These are phyloP conservation scores for Fusarium devonianum DNA, from an alignment of 2,329 filamentous ascomycete genomes.

Conservation along the genomic window DNA sequence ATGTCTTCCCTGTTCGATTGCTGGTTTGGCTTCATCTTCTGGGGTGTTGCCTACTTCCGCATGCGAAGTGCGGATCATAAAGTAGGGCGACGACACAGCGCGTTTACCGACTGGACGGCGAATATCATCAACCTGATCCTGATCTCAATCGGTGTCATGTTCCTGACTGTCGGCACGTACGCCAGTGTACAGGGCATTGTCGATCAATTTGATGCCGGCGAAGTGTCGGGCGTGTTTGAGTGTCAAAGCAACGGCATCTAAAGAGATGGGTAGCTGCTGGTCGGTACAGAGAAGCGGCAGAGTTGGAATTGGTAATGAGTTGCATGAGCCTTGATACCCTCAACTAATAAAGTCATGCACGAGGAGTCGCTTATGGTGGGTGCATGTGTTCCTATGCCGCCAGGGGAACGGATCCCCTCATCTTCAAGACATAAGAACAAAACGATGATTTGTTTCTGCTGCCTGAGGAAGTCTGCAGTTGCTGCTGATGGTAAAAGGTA, in stretches of 20 bases:
- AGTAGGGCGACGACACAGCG: conserved; percentile 60
- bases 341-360: conserved; percentile 1
- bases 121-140: conserved; percentile 75
- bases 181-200: conserved; percentile 77
- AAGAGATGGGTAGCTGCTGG: conserved; percentile 5
- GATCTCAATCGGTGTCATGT: conserved; percentile 79
- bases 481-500: background rate
- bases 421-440: background rate
- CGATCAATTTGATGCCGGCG: conserved; percentile 69
- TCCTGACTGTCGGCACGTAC: conserved; percentile 84
- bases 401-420: background rate
- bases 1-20: conserved; percentile 93
- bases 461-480: background rate
- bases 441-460: background rate
- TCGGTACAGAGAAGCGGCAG: background rate
- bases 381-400: background rate
- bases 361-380: background rate
- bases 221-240: conserved; percentile 75
- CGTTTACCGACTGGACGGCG: conserved; percentile 58
- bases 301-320: conserved; percentile 2
- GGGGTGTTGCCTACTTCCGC: conserved; percentile 80
- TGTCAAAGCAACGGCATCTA: conserved; percentile 74
- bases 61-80: conserved; percentile 72
- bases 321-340: conserved; percentile 15
- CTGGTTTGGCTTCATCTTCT: conserved; percentile 96